A percentile compares a stretch with the other conserved stretches of the same genome.
phyloP scores from a whole-genome alignment of 768 basidiomycete genomes.

The Mycena venus region DNA sequence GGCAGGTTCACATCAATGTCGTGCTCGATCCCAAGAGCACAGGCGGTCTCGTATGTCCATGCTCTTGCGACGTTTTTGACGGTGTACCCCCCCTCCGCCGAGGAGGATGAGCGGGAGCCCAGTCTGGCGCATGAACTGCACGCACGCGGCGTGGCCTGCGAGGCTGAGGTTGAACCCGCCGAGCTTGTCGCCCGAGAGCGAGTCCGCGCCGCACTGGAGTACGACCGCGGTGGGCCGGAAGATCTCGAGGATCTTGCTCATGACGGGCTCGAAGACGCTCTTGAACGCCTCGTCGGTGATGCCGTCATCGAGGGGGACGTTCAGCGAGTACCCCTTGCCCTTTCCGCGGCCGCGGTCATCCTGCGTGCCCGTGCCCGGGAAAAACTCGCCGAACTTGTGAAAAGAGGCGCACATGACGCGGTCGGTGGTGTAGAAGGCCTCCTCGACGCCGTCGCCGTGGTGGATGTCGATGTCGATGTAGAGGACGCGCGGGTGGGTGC shows the following conservation, averaged over 20 bases:
- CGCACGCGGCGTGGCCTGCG: constrained; percentile 94
- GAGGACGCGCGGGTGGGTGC: constrained; percentile 87
- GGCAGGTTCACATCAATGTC: constrained; percentile 84
- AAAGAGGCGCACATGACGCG: constrained; percentile 97
- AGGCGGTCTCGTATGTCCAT: constrained; percentile 98
- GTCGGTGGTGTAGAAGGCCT: constrained; percentile 98
- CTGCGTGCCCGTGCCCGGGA: constrained; percentile 89
- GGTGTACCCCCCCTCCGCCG: constrained; percentile 97
- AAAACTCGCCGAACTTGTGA: constrained; percentile 97
- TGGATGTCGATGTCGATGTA: constrained; percentile 99
- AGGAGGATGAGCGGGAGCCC: constrained; percentile 91
- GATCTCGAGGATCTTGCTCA: constrained; percentile 87
- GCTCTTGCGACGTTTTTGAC: constrained; percentile 95
- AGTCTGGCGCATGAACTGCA: constrained; percentile 85
- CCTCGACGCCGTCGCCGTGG: constrained; percentile 98
- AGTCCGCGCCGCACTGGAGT: constrained; percentile 97
- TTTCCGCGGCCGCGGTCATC: constrained; percentile 87
- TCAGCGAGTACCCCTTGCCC: constrained; percentile 91
- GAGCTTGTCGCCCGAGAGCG: constrained; percentile 93
- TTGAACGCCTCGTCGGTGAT: constrained; percentile 91
- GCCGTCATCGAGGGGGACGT: constrained; percentile 95
- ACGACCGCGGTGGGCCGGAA: constrained; percentile 90
- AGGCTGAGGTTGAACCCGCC: constrained; percentile 97
- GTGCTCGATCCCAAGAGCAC: constrained; percentile 87
- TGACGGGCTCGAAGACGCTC: constrained; percentile 93